These are phyloP conservation scores for Colletotrichum musae DNA, from an alignment of 2,329 filamentous ascomycete species.

Conservation along the genomic window DNA sequence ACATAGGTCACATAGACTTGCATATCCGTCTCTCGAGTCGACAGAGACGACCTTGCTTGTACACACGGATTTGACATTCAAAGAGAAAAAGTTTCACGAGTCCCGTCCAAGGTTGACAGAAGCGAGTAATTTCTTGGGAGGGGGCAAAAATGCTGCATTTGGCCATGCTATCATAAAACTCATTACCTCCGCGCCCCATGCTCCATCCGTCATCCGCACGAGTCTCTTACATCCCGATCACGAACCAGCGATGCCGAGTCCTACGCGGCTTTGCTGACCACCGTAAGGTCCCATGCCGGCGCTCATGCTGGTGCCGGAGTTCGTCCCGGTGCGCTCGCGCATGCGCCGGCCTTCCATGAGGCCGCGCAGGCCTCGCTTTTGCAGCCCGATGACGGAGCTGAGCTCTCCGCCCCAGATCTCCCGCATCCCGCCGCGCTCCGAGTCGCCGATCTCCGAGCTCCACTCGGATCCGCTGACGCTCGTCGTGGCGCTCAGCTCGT, in stretches of 20 bases:
- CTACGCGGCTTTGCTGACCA: conserved; percentile 55
- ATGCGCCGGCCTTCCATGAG: conserved; percentile 95
- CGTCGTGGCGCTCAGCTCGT: conserved; percentile 64
- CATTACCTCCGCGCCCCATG: conserved; percentile 32
- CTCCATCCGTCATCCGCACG: neutral
- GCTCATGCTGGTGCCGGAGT: conserved; percentile 43
- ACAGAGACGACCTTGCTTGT: too few relatives aligned
- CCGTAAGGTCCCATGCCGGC: conserved; percentile 42
- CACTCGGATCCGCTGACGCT: conserved; percentile 70
- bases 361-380: conserved; percentile 92
- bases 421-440: conserved; percentile 61
- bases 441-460: conserved; percentile 68
- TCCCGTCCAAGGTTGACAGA: neutral
- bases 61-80: too few relatives aligned
- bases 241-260: conserved; percentile 67
- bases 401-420: conserved; percentile 87
- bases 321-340: conserved; percentile 76
- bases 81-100: too few relatives aligned
- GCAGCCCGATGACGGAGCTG: conserved; percentile 92
- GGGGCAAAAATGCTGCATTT: conserved; percentile 20
- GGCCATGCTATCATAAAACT: conserved; percentile 38
- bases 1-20: too few relatives aligned
- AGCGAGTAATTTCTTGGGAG: neutral
- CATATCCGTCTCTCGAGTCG: neutral
- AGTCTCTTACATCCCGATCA: conserved; percentile 44